Percentiles rank a stretch among this genome's conserved stretches.
These are phyloP conservation scores for Pseudozyma tsukubaensis DNA, from an alignment of 1,284 basidiomycete genomes.

Conservation along the genomic window DNA sequence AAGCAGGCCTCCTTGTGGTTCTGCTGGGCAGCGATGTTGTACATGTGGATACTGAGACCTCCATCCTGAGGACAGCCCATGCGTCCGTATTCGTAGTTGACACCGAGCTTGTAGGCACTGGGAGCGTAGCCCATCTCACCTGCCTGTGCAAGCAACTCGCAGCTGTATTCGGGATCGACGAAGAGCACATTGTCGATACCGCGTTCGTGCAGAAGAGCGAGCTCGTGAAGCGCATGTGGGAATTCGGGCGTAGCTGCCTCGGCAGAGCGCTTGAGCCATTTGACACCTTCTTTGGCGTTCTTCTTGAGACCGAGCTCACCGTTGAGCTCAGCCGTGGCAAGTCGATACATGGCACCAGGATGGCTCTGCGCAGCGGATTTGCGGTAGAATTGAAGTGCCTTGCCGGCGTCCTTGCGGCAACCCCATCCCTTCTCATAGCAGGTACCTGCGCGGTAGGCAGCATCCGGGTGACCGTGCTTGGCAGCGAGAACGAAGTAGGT, in stretches of 20 bases:
- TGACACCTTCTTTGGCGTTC: constrained; percentile 93
- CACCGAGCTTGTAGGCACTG: constrained; percentile 92
- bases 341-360: constrained; percentile 94
- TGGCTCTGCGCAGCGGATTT: constrained; percentile 92
- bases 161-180: constrained; percentile 93
- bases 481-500: constrained; percentile 95
- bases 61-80: constrained; percentile 98
- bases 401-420: constrained; percentile 87
- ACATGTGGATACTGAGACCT: constrained; percentile 97
- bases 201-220: constrained; percentile 91
- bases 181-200: constrained; percentile 97
- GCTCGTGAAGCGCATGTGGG: constrained; percentile 94
- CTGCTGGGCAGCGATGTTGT: constrained; percentile 83
- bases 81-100: constrained; percentile 99
- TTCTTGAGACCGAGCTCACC: constrained; percentile 89
- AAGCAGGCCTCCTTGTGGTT: constrained; percentile 97
- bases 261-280: constrained; percentile 96
- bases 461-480: constrained; percentile 98
- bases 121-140: constrained; percentile 96
- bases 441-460: constrained; percentile 92
- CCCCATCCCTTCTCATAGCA: constrained; percentile 99
- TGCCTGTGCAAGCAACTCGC: constrained; percentile 92
- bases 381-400: constrained; percentile 89
- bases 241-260: constrained; percentile 84
- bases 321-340: constrained; percentile 95